These are phyloP conservation scores for Dothidotthia symphoricarpi DNA, from an alignment of 2,329 filamentous ascomycete species.

Conservation along the genomic window DNA sequence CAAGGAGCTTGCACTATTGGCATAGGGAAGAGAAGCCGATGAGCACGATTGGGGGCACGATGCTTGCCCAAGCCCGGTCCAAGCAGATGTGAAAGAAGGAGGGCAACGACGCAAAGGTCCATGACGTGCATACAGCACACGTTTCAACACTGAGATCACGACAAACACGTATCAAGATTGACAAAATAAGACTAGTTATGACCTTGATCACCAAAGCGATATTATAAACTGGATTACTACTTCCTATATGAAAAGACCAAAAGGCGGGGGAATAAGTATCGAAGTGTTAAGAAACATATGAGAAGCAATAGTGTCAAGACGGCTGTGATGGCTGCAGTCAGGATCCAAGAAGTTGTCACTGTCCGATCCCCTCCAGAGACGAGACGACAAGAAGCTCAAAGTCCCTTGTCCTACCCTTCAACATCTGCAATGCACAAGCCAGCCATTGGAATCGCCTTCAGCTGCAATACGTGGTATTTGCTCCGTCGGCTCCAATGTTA, in stretches of 20 bases:
- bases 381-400: slow-evolving; percentile 32
- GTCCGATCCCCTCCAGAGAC: slow-evolving; percentile 28
- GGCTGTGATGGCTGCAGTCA: slow-evolving; percentile 17
- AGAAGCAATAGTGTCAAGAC: slow-evolving; percentile 39
- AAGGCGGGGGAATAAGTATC: slow-evolving; percentile 43
- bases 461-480: slow-evolving; percentile 29
- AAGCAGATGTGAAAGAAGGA: no score
- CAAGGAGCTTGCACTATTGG: no score
- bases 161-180: no score
- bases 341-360: slow-evolving; percentile 22
- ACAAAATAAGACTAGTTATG: no score
- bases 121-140: no score
- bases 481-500: slow-evolving; percentile 20
- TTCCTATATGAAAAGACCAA: slow-evolving; percentile 41
- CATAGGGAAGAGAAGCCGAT: no score
- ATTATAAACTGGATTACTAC: slow-evolving; percentile 44
- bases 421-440: slow-evolving; percentile 28
- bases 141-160: no score
- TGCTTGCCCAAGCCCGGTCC: no score
- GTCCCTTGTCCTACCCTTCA: slow-evolving; percentile 22
- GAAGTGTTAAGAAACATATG: slow-evolving; percentile 44
- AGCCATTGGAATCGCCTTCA: slow-evolving; percentile 37
- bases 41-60: no score
- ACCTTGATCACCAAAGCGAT: slow-evolving; percentile 28
- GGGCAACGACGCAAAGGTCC: no score